Base-by-base conservation (phyloP, 2,329 filamentous ascomycete species). In the Penicillium sp. region DNA sequence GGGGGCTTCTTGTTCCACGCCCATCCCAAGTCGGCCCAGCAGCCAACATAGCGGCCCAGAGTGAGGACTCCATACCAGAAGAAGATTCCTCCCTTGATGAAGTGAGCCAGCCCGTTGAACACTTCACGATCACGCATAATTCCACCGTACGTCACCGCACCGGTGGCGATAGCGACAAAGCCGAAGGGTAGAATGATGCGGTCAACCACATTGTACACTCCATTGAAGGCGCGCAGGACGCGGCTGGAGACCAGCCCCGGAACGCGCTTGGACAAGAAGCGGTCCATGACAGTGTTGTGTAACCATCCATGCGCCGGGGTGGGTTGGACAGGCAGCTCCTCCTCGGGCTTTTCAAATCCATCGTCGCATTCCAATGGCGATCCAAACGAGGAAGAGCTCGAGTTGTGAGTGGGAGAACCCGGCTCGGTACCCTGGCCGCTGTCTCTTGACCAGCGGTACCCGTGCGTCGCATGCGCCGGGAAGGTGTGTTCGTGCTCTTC, bases 21-120 rank as follows among this genome's bases (percentile, higher is more conserved):
- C 91, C 91, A 97, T 56, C 91, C 91, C 48, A 91, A 79, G 51
- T 95, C 88, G 49, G 86, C 84, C 66, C 95, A 97, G 66, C 86
- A 87, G 26, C 91, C 91, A 63, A 90, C 82, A 86, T 89, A 96
- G 47, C 91, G 84, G 28, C 89, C 90, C 4, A 97, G 76, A 0
- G 88, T 95, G 51, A 96, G 72, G 18, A 95, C 71, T 7, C 91
- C 91, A 54, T 94, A 88, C 84, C 88, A 93, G 72, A 96, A 89
- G 75, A 97, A 97, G 46, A 97, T 86, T 3, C 88, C 88, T 39
- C 91, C 91, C 67, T 97, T 97, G 67, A 96, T 83, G 73, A 88
- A 95, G 65, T 97, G 91, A 6, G 91, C 91, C 37, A 96, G 76
- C 2, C 91, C 89, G 57, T 84, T 90, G 74, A 91, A 94, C 48